Conservation (phyloP, 2,329 filamentous ascomycete species). For the Bipolaris victoriae region DNA sequence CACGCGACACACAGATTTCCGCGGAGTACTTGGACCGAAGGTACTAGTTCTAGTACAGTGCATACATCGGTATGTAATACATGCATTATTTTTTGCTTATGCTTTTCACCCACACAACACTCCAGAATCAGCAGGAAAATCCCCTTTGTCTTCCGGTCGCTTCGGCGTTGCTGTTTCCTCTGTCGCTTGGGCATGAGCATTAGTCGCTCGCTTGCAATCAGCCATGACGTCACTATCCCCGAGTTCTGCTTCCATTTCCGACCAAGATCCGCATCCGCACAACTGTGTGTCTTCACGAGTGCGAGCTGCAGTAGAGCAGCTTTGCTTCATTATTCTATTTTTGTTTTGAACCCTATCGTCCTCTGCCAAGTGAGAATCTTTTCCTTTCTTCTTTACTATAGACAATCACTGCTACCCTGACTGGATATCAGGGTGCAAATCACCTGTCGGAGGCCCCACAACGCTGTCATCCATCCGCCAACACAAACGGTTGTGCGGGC, state of each 20-base stretch:
- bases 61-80: no score
- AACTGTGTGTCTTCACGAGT: slow-evolving; percentile 8
- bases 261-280: slow-evolving; percentile 4
- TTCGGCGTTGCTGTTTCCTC: slow-evolving; percentile 5
- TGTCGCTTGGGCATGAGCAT: slow-evolving; percentile 5
- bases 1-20: slow-evolving; percentile 1
- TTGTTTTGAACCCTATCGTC: slow-evolving; percentile 13
- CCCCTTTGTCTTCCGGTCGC: background rate
- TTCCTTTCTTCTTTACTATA: slow-evolving; percentile 13
- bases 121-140: background rate
- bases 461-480: slow-evolving; percentile 31
- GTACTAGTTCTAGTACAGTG: background rate
- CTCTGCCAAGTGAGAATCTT: slow-evolving; percentile 17
- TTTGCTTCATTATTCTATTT: slow-evolving; percentile 33
- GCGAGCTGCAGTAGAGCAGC: slow-evolving; percentile 14
- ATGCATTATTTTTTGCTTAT: no score
- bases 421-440: slow-evolving; percentile 20
- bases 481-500: slow-evolving; percentile 27
- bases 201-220: slow-evolving; percentile 20
- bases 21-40: slow-evolving; percentile 1
- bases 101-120: no score
- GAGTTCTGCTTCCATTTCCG: slow-evolving; percentile 3
- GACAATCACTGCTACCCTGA: slow-evolving; percentile 15
- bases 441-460: slow-evolving; percentile 19
- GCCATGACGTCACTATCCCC: slow-evolving; percentile 34